phyloP scores from a whole-genome alignment of 768 basidiomycete genomes.

The Pulveroboletus sp. region DNA sequence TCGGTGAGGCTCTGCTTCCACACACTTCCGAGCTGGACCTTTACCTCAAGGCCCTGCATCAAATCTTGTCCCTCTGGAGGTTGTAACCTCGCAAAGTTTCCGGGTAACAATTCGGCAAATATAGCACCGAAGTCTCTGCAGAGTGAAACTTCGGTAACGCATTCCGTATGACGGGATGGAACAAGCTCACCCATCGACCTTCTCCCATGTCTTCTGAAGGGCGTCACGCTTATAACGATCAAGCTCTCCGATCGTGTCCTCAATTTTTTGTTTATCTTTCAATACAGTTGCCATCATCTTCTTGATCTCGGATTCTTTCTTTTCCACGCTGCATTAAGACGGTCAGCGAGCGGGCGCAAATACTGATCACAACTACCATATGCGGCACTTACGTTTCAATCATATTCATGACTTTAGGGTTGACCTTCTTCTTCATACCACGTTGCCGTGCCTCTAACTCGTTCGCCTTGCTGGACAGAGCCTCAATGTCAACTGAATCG shows the following conservation, averaged over 20 bases:
- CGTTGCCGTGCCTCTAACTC: conserved; percentile 77
- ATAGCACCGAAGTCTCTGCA: conserved; percentile 91
- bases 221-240: conserved; percentile 94
- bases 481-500: conserved; percentile 51
- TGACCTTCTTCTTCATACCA: conserved; percentile 92
- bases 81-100: conserved; percentile 93
- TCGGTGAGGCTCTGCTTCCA: conserved; percentile 99
- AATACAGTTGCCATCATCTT: conserved; percentile 86
- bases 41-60: conserved; percentile 95
- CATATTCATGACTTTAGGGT: conserved; percentile 93
- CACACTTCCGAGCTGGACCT: conserved; percentile 88
- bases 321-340: conserved; percentile 67
- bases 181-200: conserved; percentile 75
- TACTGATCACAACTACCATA: background rate
- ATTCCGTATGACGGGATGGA: background rate
- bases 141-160: background rate
- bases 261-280: conserved; percentile 93
- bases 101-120: conserved; percentile 91
- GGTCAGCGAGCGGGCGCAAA: background rate
- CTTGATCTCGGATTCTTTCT: conserved; percentile 79
- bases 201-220: conserved; percentile 91
- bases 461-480: conserved; percentile 56
- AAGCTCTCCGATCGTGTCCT: conserved; percentile 87
- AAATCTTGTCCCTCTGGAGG: conserved; percentile 92
- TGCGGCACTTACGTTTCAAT: conserved; percentile 70